Evolutionary conservation across 1,284 basidiomycete genomes (phyloP).

Genomic region (Pascua guehoae): DNA sequence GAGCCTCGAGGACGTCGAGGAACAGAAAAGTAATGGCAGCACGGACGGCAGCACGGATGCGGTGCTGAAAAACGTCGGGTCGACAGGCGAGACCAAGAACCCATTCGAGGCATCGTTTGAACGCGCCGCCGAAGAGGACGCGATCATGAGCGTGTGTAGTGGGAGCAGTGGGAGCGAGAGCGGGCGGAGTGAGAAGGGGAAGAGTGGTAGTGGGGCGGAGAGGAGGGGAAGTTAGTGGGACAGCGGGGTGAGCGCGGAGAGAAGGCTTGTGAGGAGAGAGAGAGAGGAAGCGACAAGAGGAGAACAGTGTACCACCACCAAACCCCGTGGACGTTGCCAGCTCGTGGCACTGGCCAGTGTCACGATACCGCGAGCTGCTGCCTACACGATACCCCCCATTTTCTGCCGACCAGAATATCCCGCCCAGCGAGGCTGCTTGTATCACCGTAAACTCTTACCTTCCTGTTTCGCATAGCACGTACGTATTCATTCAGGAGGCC

Average conservation of each 20-base stretch:
- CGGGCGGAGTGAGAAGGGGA: too few relatives aligned
- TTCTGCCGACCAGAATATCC: not conserved
- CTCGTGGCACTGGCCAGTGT: not conserved
- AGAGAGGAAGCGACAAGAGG: too few relatives aligned
- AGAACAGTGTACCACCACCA: not conserved
- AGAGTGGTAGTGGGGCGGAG: too few relatives aligned
- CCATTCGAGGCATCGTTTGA: slow-evolving; percentile 6
- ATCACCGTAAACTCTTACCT: not conserved
- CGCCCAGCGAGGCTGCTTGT: too few relatives aligned
- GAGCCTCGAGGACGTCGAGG: too few relatives aligned
- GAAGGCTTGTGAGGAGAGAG: too few relatives aligned
- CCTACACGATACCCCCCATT: not conserved
- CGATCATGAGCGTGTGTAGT: not conserved
- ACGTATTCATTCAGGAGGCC: too few relatives aligned
- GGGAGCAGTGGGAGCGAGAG: not conserved
- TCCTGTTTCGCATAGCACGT: slow-evolving; percentile 1
- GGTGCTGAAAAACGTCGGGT: not conserved
- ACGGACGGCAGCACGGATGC: not conserved
- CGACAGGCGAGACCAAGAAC: not conserved
- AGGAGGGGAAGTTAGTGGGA: too few relatives aligned
- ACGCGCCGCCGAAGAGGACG: not conserved
- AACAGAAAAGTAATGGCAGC: too few relatives aligned
- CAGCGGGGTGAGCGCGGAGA: too few relatives aligned
- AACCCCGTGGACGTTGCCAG: not conserved
- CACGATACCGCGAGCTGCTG: not conserved